Percentiles rank a stretch among this genome's conserved stretches.
These are phyloP conservation scores for Diaporthe destruens DNA, from an alignment of 2,329 filamentous ascomycete species.

Conservation along the genomic window DNA sequence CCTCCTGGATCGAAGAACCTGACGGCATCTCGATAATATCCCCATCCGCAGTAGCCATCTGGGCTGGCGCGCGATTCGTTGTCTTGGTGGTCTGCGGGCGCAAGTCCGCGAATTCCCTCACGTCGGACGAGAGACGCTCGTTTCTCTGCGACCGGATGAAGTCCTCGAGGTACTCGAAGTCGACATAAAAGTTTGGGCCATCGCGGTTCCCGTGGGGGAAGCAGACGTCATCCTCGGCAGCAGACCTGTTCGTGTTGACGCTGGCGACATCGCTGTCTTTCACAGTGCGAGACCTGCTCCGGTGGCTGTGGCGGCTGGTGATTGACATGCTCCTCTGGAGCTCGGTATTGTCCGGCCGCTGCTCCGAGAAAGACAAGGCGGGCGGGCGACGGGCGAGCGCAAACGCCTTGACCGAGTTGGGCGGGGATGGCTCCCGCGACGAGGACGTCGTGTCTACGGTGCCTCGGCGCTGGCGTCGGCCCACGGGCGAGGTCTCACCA, in stretches of 20 bases:
- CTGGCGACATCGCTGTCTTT: constrained; percentile 71
- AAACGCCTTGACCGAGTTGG: constrained; percentile 98
- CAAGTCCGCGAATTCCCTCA: constrained; percentile 71
- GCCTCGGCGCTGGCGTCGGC: constrained; percentile 64
- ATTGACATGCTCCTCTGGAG: constrained; percentile 80
- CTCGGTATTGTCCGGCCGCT: constrained; percentile 57
- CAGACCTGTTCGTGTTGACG: constrained; percentile 75
- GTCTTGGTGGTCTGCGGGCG: constrained; percentile 55
- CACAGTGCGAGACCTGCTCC: constrained; percentile 70
- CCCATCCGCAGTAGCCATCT: constrained; percentile 65
- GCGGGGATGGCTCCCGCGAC: constrained; percentile 81
- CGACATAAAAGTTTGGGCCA: constrained; percentile 83
- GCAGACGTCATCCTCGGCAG: constrained; percentile 85
- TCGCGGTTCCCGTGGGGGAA: constrained; percentile 79
- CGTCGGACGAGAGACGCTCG: constrained; percentile 55
- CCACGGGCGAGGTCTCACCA: constrained; percentile 58
- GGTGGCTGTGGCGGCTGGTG: constrained; percentile 71
- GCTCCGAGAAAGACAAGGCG: constrained; percentile 70
- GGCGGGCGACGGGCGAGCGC: constrained; percentile 89
- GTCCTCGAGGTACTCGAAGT: constrained; percentile 94
- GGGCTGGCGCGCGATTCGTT: constrained; percentile 45
- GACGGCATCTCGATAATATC: constrained; percentile 69
- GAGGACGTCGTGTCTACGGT: constrained; percentile 70
- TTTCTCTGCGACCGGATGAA: constrained; percentile 73
- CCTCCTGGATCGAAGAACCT: constrained; percentile 58